Evolutionary conservation across 495 filamentous ascomycete species (phyloP).

Genomic region (Tuber indicum): DNA sequence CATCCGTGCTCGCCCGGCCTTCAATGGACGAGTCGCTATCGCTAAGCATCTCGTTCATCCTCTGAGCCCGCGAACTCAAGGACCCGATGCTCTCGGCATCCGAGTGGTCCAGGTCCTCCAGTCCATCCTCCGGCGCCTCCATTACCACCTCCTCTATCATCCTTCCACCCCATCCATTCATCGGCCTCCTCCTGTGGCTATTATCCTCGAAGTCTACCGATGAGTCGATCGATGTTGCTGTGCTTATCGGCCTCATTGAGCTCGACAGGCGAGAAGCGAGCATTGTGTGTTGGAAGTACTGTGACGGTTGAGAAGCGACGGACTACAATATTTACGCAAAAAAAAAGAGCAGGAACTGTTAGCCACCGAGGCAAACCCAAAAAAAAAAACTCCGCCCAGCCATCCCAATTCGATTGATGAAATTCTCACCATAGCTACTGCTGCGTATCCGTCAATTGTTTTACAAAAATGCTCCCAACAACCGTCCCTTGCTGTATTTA

Average conservation of each 20-base stretch:
- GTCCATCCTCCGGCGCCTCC: constrained; percentile 29
- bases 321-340: constrained; percentile 26
- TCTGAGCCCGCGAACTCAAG: constrained; percentile 36
- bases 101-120: constrained; percentile 34
- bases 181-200: constrained; percentile 18
- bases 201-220: constrained; percentile 32
- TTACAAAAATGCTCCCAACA: not conserved
- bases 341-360: not conserved
- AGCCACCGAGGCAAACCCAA: not conserved
- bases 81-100: constrained; percentile 42
- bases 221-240: constrained; percentile 41
- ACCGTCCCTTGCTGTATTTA: not conserved
- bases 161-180: constrained; percentile 38
- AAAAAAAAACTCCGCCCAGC: not conserved
- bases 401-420: not conserved
- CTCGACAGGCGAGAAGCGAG: constrained; percentile 36
- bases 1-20: constrained; percentile 32
- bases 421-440: not conserved
- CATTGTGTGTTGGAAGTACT: constrained; percentile 35
- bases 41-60: constrained; percentile 40
- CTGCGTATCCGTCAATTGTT: not conserved
- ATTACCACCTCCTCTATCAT: constrained; percentile 27
- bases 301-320: constrained; percentile 29
- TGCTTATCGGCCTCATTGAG: constrained; percentile 35
- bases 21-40: constrained; percentile 40